phyloP scores from a whole-genome alignment of 139 green algal species.

The Coelastrella sp. region DNA sequence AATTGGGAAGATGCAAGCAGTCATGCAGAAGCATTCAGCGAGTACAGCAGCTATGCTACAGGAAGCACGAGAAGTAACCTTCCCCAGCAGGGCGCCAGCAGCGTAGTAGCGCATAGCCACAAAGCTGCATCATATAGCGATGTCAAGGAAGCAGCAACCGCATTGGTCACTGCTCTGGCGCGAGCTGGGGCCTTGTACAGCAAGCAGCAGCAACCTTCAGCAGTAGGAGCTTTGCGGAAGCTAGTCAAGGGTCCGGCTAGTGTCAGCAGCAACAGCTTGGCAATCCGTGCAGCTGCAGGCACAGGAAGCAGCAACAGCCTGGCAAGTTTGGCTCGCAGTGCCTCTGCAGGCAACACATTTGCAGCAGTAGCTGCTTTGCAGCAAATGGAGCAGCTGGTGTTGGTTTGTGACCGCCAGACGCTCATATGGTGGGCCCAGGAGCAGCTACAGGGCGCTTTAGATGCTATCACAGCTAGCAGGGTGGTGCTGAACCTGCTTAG shows the following conservation, averaged over 20 bases:
- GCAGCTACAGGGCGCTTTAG: slow-evolving; percentile 43
- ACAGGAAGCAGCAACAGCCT: neutral
- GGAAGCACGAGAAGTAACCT: neutral
- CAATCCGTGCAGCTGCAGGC: neutral
- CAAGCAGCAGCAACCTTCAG: neutral
- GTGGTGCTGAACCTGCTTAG: slow-evolving; percentile 43
- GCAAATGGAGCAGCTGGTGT: neutral
- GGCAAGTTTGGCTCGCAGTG: neutral
- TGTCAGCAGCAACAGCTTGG: slow-evolving; percentile 5
- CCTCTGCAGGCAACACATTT: neutral
- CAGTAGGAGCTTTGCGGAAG: neutral
- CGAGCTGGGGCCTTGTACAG: neutral
- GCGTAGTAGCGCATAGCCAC: neutral
- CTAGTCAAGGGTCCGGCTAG: neutral
- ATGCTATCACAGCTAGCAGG: slow-evolving; percentile 36
- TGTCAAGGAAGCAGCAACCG: slow-evolving; percentile 28
- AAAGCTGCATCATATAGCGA: neutral
- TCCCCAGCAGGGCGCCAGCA: neutral
- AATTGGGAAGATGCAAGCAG: neutral
- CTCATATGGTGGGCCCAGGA: slow-evolving; percentile 42
- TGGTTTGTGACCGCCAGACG: slow-evolving; percentile 29
- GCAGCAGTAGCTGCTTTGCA: slow-evolving; percentile 15
- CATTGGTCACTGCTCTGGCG: slow-evolving; percentile 1
- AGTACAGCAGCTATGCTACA: neutral
- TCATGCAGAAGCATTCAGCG: neutral